Evolutionary conservation across 495 filamentous ascomycete genomes (phyloP).

Genomic region (Penicillium coffeae): DNA sequence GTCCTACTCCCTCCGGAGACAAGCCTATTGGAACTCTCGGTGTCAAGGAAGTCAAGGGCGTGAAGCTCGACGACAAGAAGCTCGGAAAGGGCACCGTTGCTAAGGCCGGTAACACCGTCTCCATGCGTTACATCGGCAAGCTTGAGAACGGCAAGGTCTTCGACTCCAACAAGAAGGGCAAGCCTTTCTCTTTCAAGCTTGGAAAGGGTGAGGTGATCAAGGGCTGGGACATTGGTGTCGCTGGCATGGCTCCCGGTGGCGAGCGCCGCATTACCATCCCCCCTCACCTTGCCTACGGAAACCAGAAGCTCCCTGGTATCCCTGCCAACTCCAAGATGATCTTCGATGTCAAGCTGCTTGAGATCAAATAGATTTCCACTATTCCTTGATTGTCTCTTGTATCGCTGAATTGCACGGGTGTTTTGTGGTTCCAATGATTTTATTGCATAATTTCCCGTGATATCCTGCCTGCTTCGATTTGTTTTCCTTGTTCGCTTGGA

Average conservation of each 20-base stretch:
- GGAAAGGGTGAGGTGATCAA: slow-evolving; percentile 95
- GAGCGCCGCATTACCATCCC: slow-evolving; percentile 91
- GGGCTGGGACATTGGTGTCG: slow-evolving; percentile 94
- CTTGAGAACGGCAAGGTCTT: slow-evolving; percentile 88
- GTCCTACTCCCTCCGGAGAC: slow-evolving; percentile 69
- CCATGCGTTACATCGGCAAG: slow-evolving; percentile 98
- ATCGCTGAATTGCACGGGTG: slow-evolving; percentile 26
- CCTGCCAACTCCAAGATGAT: slow-evolving; percentile 83
- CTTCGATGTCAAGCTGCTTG: slow-evolving; percentile 89
- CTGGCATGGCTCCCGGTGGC: slow-evolving; percentile 86
- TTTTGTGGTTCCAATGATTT: slow-evolving; percentile 30
- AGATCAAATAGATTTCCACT: slow-evolving; percentile 51
- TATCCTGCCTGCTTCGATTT: slow-evolving; percentile 45
- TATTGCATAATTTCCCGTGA: slow-evolving; percentile 37
- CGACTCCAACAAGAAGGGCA: slow-evolving; percentile 95
- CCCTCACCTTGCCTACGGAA: slow-evolving; percentile 80
- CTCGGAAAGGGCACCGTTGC: slow-evolving; percentile 72
- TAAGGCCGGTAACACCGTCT: slow-evolving; percentile 80
- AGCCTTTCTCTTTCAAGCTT: slow-evolving; percentile 92
- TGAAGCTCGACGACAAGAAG: slow-evolving; percentile 95
- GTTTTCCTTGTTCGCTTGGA: slow-evolving; percentile 30
- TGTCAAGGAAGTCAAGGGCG: slow-evolving; percentile 75
- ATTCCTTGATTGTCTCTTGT: slow-evolving; percentile 18
- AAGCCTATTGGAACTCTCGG: slow-evolving; percentile 56
- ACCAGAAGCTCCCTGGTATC: slow-evolving; percentile 71